Evolutionary conservation across 352 stramenopile species (phyloP).

Genomic region (Pythium scleroteichum): DNA sequence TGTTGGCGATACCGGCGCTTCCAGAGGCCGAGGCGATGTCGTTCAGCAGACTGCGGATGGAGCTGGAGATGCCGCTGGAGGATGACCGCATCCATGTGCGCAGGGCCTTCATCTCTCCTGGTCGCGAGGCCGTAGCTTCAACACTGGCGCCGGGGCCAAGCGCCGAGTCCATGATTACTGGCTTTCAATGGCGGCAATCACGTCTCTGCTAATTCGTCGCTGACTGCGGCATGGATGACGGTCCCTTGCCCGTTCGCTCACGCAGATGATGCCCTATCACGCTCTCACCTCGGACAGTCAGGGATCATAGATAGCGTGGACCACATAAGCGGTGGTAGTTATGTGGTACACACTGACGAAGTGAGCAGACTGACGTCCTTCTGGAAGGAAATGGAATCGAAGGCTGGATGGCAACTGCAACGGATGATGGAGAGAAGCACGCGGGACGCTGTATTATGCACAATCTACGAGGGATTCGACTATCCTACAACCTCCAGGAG

Average conservation of each 20-base stretch:
- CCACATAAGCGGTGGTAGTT: not conserved
- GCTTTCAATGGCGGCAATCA: not conserved
- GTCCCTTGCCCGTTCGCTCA: not conserved
- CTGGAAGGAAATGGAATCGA: not conserved
- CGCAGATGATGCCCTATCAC: not conserved
- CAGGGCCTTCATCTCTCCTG: not conserved
- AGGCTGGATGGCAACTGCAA: too few relatives aligned
- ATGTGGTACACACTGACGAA: not conserved
- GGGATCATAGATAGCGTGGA: not conserved
- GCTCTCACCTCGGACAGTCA: not conserved
- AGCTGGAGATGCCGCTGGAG: slow-evolving; percentile 6
- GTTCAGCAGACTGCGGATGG: slow-evolving; percentile 12
- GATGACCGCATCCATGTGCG: slow-evolving; percentile 3
- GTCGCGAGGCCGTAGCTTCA: not conserved
- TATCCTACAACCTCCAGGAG: slow-evolving; percentile 6
- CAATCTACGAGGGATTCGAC: not conserved
- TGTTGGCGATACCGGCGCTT: not conserved
- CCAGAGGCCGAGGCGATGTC: slow-evolving; percentile 4
- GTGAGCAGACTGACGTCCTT: not conserved
- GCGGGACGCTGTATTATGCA: slow-evolving; percentile 6
- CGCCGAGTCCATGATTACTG: not conserved
- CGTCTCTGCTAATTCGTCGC: not conserved
- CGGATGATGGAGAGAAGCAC: not conserved
- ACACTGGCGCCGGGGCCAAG: not conserved
- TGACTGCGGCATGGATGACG: not conserved